Conservation (phyloP, 192 early-diverging fungal genomes). For the Glomus cerebriforme region DNA sequence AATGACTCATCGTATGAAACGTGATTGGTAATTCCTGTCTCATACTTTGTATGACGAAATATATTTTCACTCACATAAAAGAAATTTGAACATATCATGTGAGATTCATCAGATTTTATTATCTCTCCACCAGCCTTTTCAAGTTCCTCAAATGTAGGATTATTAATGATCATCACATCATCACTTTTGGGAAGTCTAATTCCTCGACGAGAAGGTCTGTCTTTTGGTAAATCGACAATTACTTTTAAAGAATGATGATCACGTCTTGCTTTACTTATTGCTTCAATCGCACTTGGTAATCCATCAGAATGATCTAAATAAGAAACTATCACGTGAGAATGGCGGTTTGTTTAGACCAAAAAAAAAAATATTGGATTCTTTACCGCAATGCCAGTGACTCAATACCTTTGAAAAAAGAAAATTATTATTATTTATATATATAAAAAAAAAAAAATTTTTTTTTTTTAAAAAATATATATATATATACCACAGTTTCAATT, state of each 20-base stretch:
- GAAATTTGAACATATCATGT: slow-evolving; percentile 36
- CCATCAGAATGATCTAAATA: neutral
- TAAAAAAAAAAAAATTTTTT: too few species aligned
- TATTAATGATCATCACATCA: slow-evolving; percentile 37
- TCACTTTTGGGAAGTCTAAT: slow-evolving; percentile 22
- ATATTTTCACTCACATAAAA: slow-evolving; percentile 38
- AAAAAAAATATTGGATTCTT: too few species aligned
- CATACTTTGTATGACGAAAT: slow-evolving; percentile 37
- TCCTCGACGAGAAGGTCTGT: slow-evolving; percentile 40
- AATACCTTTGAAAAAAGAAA: too few species aligned
- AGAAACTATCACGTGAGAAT: too few species aligned
- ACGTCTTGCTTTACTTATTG: neutral
- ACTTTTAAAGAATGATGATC: slow-evolving; percentile 4
- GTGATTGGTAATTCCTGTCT: slow-evolving; percentile 41
- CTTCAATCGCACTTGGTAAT: neutral
- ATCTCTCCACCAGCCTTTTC: slow-evolving; percentile 37
- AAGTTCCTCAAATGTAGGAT: slow-evolving; percentile 33
- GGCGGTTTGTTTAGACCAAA: too few species aligned
- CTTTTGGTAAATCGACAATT: slow-evolving; percentile 38
- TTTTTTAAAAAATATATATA: slow-evolving; percentile 18
- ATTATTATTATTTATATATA: too few species aligned
- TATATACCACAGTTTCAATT: slow-evolving; percentile 36
- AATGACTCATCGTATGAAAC: slow-evolving; percentile 24
- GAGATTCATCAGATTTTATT: slow-evolving; percentile 17
- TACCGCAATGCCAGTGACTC: neutral